These are phyloP conservation scores for Exserohilum rostratum DNA, from an alignment of 2,329 filamentous ascomycete species.

Conservation along the genomic window DNA sequence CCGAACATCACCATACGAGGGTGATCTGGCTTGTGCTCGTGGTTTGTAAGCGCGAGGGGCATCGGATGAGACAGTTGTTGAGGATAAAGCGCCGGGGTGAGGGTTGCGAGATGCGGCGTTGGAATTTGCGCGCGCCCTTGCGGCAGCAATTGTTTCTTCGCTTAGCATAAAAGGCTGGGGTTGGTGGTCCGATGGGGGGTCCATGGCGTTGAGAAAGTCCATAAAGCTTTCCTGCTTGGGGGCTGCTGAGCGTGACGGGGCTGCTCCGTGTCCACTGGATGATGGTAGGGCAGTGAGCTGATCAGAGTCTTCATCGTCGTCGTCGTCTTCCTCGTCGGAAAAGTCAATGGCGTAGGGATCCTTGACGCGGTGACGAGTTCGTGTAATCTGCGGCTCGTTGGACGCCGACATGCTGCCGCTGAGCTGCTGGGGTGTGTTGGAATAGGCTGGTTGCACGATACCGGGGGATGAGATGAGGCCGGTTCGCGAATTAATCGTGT, in stretches of 20 bases:
- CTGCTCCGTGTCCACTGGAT: conserved; percentile 29
- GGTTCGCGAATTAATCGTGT: conserved; percentile 76
- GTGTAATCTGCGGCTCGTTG: conserved; percentile 64
- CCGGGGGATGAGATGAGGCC: conserved; percentile 61
- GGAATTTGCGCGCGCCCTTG: conserved; percentile 36
- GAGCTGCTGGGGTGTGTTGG: conserved; percentile 43
- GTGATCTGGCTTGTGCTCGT: conserved; percentile 34
- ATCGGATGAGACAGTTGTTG: conserved; percentile 22
- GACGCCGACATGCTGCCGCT: conserved; percentile 37
- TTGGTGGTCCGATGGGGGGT: conserved; percentile 60
- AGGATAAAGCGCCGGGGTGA: conserved; percentile 19
- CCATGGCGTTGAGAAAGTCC: conserved; percentile 74
- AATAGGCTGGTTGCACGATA: conserved; percentile 46
- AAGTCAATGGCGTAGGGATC: conserved; percentile 94
- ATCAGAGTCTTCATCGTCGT: conserved; percentile 55
- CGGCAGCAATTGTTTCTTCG: conserved; percentile 40
- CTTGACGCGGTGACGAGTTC: conserved; percentile 77
- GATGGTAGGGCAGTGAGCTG: conserved; percentile 55
- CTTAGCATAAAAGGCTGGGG: conserved; percentile 45
- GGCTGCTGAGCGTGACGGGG: conserved; percentile 3
- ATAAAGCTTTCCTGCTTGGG: conserved; percentile 64
- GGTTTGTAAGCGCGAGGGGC: conserved; percentile 36
- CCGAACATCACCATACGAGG: conserved; percentile 27
- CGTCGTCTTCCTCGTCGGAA: conserved; percentile 41
- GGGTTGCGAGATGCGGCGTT: conserved; percentile 23